These are phyloP conservation scores for Candida rishiriensis DNA, from an alignment of 805 yeast species.

Conservation along the genomic window DNA sequence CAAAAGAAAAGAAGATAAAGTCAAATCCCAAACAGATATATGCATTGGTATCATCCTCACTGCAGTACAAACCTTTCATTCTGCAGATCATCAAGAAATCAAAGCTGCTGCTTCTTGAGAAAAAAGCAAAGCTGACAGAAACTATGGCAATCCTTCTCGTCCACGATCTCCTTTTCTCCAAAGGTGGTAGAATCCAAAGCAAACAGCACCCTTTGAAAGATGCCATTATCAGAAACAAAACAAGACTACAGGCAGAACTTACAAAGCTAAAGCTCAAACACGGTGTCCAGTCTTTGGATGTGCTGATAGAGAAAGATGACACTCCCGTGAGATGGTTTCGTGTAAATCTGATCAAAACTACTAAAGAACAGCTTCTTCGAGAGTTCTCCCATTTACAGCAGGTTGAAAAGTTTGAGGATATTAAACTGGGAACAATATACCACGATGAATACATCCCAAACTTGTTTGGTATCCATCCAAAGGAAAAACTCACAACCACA, in stretches of 20 bases:
- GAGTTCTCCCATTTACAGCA: slow-evolving; percentile 41
- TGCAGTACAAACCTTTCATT: slow-evolving; percentile 65
- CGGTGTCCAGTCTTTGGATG: slow-evolving; percentile 54
- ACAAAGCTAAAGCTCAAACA: slow-evolving; percentile 71
- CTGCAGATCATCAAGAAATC: slow-evolving; percentile 60
- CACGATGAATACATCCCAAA: slow-evolving; percentile 70
- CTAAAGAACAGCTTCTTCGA: slow-evolving; percentile 33
- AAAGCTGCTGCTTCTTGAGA: slow-evolving; percentile 54
- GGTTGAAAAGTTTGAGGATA: slow-evolving; percentile 41
- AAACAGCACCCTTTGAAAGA: slow-evolving; percentile 87
- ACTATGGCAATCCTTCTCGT: slow-evolving; percentile 59
- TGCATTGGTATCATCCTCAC: slow-evolving; percentile 77
- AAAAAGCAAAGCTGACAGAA: slow-evolving; percentile 42
- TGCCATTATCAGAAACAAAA: slow-evolving; percentile 69
- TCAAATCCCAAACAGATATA: slow-evolving; percentile 79
- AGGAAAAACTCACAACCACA: slow-evolving; percentile 63
- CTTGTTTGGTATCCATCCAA: slow-evolving; percentile 78
- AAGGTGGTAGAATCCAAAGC: slow-evolving; percentile 78
- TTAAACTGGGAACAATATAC: slow-evolving; percentile 54
- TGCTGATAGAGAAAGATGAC: slow-evolving; percentile 50
- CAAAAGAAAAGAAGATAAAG: slow-evolving; percentile 43
- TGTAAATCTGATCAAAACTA: slow-evolving; percentile 57
- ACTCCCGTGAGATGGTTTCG: slow-evolving; percentile 82
- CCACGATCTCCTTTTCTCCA: slow-evolving; percentile 75
- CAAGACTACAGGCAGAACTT: slow-evolving; percentile 78